Percentiles rank a stretch among this genome's conserved stretches.
Evolutionary conservation across 768 basidiomycete genomes (phyloP).

Genomic region (Leccinum variicolor): DNA sequence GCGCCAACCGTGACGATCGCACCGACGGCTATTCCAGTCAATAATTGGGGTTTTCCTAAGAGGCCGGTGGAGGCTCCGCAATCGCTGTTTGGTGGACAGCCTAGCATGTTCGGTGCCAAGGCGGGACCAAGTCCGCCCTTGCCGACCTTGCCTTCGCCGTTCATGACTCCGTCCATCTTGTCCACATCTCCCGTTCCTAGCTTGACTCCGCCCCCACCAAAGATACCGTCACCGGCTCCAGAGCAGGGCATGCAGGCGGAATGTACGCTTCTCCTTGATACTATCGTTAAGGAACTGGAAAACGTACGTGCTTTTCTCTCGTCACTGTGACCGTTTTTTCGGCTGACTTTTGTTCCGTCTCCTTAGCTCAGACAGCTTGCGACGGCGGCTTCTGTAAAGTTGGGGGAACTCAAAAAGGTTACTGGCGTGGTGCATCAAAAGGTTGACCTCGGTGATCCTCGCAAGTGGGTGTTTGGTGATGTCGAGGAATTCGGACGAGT

Average conservation of each 20-base stretch:
- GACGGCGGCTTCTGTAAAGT: slow-evolving; percentile 34
- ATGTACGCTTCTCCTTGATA: slow-evolving; percentile 46
- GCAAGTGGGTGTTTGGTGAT: slow-evolving; percentile 56
- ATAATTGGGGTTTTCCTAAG: slow-evolving; percentile 2
- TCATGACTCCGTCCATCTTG: background rate
- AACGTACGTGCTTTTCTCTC: slow-evolving; percentile 42
- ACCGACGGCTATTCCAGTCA: background rate
- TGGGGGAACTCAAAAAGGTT: slow-evolving; percentile 35
- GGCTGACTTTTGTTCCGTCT: background rate
- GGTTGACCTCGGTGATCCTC: slow-evolving; percentile 43
- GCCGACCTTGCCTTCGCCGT: slow-evolving; percentile 2
- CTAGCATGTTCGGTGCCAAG: slow-evolving; percentile 7
- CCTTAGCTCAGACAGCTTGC: slow-evolving; percentile 47
- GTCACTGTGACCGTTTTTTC: background rate
- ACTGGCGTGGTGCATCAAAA: slow-evolving; percentile 37
- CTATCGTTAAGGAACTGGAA: slow-evolving; percentile 51
- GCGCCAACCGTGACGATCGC: slow-evolving; percentile 1
- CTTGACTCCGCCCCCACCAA: slow-evolving; percentile 1
- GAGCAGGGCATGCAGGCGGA: slow-evolving; percentile 71
- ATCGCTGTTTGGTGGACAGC: slow-evolving; percentile 9
- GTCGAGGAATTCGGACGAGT: slow-evolving; percentile 45
- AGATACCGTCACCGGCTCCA: slow-evolving; percentile 21
- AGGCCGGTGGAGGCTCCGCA: slow-evolving; percentile 7
- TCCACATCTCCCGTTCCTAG: slow-evolving; percentile 1
- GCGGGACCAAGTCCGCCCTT: background rate